Evolutionary conservation across 1,284 basidiomycete species (phyloP).

Genomic region (Singerocomus inundabilis): DNA sequence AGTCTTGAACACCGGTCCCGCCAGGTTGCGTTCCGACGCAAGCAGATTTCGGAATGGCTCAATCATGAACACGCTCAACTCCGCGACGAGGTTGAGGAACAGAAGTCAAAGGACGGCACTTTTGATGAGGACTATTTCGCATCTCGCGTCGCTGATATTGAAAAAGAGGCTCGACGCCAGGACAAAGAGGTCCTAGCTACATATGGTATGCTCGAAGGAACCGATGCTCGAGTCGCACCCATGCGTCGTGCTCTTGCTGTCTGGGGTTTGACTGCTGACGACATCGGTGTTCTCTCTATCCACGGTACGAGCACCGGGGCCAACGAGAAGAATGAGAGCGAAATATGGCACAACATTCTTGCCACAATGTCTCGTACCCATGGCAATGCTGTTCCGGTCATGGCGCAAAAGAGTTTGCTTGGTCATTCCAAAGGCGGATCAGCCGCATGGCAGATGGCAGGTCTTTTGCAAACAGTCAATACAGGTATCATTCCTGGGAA

Average conservation of each 20-base stretch:
- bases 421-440: constrained; percentile 97
- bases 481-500: constrained; percentile 96
- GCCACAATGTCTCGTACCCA: constrained; percentile 82
- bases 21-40: constrained; percentile 90
- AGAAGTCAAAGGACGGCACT: constrained; percentile 52
- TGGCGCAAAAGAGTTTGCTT: constrained; percentile 96
- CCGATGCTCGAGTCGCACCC: constrained; percentile 82
- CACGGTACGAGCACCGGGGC: constrained; percentile 96
- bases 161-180: constrained; percentile 85
- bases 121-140: constrained; percentile 71
- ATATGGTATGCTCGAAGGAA: constrained; percentile 93
- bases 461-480: constrained; percentile 84
- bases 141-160: constrained; percentile 76
- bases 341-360: constrained; percentile 96
- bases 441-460: constrained; percentile 96
- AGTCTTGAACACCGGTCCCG: constrained; percentile 85
- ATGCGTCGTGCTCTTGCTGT: constrained; percentile 93
- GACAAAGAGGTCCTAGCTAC: constrained; percentile 88
- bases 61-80: constrained; percentile 83
- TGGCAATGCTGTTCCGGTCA: constrained; percentile 94
- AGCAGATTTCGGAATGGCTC: constrained; percentile 92
- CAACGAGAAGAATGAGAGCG: constrained; percentile 98
- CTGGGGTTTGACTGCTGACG: constrained; percentile 93
- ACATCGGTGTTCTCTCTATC: constrained; percentile 86
- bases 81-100: constrained; percentile 70